These are phyloP conservation scores for Trypanosoma avium DNA, from an alignment of 208 protist genomes.

Conservation along the genomic window DNA sequence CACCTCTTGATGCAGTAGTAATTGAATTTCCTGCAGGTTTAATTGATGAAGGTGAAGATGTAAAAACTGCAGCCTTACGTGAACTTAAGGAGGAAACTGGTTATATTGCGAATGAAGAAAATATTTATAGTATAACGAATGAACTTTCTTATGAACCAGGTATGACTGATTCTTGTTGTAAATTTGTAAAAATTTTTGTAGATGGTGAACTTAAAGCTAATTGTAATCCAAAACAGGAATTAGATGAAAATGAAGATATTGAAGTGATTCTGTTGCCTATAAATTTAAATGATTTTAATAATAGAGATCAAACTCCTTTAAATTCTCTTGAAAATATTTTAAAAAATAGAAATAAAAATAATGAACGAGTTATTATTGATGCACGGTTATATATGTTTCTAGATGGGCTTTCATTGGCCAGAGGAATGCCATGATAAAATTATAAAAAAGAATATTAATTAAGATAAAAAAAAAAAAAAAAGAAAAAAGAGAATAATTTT, in stretches of 20 bases:
- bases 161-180: constrained; percentile 66
- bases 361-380: constrained; percentile 49
- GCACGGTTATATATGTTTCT: constrained; percentile 70
- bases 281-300: background rate
- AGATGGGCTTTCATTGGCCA: constrained; percentile 22
- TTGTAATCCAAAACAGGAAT: constrained; percentile 41
- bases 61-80: constrained; percentile 57
- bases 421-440: background rate
- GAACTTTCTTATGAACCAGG: constrained; percentile 61
- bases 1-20: constrained; percentile 60
- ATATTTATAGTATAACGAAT: constrained; percentile 43
- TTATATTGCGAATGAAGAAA: constrained; percentile 42
- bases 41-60: constrained; percentile 61
- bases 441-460: too few species aligned
- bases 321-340: constrained; percentile 28
- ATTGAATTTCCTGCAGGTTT: constrained; percentile 87
- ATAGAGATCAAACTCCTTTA: constrained; percentile 17
- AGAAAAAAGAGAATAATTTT: too few species aligned
- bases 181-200: constrained; percentile 56
- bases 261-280: constrained; percentile 69
- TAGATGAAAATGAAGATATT: constrained; percentile 81
- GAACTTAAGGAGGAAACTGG: constrained; percentile 87
- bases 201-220: constrained; percentile 55
- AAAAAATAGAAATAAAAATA: constrained; percentile 23
- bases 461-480: too few species aligned